Percentiles rank a stretch among this genome's conserved stretches.
Conservation (phyloP, 768 basidiomycete genomes). For the Phlebiopsis gigantea region DNA sequence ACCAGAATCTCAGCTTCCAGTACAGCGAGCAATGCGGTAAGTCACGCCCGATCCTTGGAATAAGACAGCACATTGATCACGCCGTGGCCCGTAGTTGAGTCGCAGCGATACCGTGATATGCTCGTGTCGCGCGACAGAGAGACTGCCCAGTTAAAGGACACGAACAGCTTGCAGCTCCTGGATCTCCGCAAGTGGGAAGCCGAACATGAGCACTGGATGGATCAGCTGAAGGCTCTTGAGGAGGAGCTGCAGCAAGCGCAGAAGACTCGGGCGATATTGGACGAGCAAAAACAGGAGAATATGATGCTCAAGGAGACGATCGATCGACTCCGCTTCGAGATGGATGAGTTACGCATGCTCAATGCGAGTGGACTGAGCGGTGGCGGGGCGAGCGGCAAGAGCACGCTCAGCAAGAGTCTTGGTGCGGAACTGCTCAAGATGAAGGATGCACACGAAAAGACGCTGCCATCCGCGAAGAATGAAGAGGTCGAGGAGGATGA, state of each 20-base stretch:
- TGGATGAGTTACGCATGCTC: constrained; percentile 79
- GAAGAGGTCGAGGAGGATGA: constrained; percentile 31
- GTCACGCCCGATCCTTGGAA: constrained; percentile 27
- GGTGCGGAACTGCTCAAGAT: constrained; percentile 68
- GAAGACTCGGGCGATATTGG: constrained; percentile 67
- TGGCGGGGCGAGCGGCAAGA: constrained; percentile 45
- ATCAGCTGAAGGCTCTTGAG: constrained; percentile 65
- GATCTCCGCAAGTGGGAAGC: constrained; percentile 63
- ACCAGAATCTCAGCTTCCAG: constrained; percentile 76
- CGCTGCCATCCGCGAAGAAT: constrained; percentile 23
- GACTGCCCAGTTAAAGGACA: constrained; percentile 60
- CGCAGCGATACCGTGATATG: constrained; percentile 73
- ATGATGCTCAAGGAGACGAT: constrained; percentile 92
- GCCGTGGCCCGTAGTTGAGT: constrained; percentile 47
- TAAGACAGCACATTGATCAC: neutral
- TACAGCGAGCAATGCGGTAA: constrained; percentile 84
- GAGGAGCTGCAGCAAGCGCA: constrained; percentile 64
- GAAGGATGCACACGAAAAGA: constrained; percentile 38
- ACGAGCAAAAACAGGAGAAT: constrained; percentile 95
- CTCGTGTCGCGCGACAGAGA: constrained; percentile 72
- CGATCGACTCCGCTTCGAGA: constrained; percentile 88
- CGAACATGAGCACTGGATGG: constrained; percentile 70
- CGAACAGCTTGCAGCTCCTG: constrained; percentile 50
- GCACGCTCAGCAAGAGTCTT: constrained; percentile 66
- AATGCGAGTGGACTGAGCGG: constrained; percentile 29